Conservation (phyloP, 2,329 filamentous ascomycete species). For the Cryphonectria radicalis region DNA sequence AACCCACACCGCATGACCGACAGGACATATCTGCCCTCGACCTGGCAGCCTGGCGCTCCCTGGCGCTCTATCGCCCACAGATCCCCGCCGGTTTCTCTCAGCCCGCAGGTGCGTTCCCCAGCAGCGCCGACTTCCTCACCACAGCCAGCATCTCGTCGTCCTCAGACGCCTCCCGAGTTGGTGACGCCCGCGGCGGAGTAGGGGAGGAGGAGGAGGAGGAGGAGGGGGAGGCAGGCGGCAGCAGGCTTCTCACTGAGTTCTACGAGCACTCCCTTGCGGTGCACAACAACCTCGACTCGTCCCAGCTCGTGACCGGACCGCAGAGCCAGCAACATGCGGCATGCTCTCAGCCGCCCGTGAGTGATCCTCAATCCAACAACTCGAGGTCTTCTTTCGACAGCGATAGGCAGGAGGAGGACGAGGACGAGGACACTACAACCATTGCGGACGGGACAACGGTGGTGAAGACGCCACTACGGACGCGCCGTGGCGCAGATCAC, state of each 20-base stretch:
- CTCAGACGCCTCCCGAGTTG: conserved; percentile 25
- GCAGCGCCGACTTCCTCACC: conserved; percentile 53
- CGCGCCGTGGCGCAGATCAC: conserved; percentile 40
- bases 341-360: conserved; percentile 41
- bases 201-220: conserved; percentile 32
- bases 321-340: conserved; percentile 32
- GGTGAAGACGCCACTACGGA: conserved; percentile 31
- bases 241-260: conserved; percentile 61
- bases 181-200: conserved; percentile 25
- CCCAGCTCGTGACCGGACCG: conserved; percentile 51
- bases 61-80: conserved; percentile 52
- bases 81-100: conserved; percentile 60
- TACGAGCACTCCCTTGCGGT: conserved; percentile 77
- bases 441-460: conserved; percentile 33
- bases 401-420: conserved; percentile 24
- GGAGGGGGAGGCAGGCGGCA: conserved; percentile 5
- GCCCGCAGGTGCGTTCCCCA: conserved; percentile 35
- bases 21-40: conserved; percentile 33
- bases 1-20: conserved; percentile 7
- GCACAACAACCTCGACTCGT: conserved; percentile 68
- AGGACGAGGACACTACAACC: conserved; percentile 33
- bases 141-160: conserved; percentile 46
- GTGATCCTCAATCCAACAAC: conserved; percentile 33
- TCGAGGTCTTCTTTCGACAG: conserved; percentile 4
- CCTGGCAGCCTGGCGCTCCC: conserved; percentile 56